Percentiles rank a stretch among this genome's conserved stretches.
Evolutionary conservation across 2,329 filamentous ascomycete genomes (phyloP).

Genomic region (Diaporthe aspalathi): DNA sequence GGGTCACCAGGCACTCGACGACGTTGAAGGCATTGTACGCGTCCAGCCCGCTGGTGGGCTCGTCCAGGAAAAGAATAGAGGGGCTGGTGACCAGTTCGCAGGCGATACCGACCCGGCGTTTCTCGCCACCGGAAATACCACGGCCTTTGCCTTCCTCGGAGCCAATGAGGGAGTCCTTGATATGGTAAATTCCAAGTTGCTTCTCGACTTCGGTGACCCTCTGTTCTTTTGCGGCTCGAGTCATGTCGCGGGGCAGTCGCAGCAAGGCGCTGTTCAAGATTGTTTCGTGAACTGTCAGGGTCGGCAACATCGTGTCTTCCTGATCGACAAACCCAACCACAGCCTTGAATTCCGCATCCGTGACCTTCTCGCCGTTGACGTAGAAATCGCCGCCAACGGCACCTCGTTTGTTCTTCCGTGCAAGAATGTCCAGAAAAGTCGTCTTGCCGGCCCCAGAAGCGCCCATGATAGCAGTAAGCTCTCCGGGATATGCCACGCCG

Average conservation of each 20-base stretch:
- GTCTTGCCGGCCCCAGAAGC: conserved; percentile 98
- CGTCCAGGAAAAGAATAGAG: conserved; percentile 95
- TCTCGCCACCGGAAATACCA: conserved; percentile 97
- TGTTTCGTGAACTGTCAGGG: conserved; percentile 96
- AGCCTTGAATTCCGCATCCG: conserved; percentile 85
- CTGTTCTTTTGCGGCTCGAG: conserved; percentile 86
- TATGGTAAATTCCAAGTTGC: conserved; percentile 93
- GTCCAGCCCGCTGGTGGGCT: conserved; percentile 95
- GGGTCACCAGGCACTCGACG: conserved; percentile 91
- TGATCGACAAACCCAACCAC: conserved; percentile 98
- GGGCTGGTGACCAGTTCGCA: conserved; percentile 98
- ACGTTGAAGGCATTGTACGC: conserved; percentile 99
- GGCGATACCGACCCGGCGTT: conserved; percentile 94
- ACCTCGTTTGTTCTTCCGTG: conserved; percentile 96
- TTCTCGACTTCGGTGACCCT: conserved; percentile 92
- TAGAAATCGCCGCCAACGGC: conserved; percentile 82
- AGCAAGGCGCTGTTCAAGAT: conserved; percentile 94
- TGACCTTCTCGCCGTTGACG: conserved; percentile 92
- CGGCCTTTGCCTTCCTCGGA: conserved; percentile 95
- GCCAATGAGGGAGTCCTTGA: conserved; percentile 93
- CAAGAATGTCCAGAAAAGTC: conserved; percentile 94
- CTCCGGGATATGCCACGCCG: conserved; percentile 92
- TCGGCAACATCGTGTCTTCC: conserved; percentile 96
- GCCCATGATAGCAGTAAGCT: conserved; percentile 97
- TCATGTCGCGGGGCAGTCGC: conserved; percentile 93